Base-by-base conservation (phyloP, 1,284 basidiomycete genomes). In the Heliocybe sulcata region DNA sequence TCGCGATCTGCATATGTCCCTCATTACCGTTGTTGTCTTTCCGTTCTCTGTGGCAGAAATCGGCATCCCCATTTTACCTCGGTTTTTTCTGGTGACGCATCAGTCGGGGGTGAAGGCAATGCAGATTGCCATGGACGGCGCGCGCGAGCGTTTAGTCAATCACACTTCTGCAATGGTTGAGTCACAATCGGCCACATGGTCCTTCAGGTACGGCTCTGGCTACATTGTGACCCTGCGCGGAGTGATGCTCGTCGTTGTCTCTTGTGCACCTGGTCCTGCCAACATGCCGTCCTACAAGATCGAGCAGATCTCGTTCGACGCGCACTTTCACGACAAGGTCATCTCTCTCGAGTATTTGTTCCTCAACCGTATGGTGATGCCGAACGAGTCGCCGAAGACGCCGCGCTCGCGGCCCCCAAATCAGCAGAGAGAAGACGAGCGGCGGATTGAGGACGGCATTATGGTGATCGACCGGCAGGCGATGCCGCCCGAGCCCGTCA, bases 51-150 rank as follows among this genome's bases (percentile, higher is more conserved):
- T 53, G 57, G 51, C 65, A 90, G 89, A 90, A 70, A 87, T 91
- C 57, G 81, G 81, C 51, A 77, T 82, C 48, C 82, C 84, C 23
- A 87, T 90, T 56, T 72, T 91, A 29, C 83, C 88, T n/a, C 82
- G 87, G 35, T 90, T 90, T 69, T 89, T 91, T 71, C 77, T 89
- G 27, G 85, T 89, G 23, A 90, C 87, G 0, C 83, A 82, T 2
- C 85, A 89, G 64, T 88, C 89, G 3, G 89, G 89, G 19, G 88
- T 90, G 52, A 83, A 82, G 59, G 83, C 84, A 12, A 90, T 91
- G 86, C 77, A 80, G 16, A 67, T 91, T 22, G 77, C 79, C 2
- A 72, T 91, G 16, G 85, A 90, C 60, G 85, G 85, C 35, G 85
- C 83, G 1, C 79, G 82, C 10, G 89, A 91, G 65, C 75, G 85